phyloP scores from a whole-genome alignment of 208 protist genomes.

The Crithidia brevicula region DNA sequence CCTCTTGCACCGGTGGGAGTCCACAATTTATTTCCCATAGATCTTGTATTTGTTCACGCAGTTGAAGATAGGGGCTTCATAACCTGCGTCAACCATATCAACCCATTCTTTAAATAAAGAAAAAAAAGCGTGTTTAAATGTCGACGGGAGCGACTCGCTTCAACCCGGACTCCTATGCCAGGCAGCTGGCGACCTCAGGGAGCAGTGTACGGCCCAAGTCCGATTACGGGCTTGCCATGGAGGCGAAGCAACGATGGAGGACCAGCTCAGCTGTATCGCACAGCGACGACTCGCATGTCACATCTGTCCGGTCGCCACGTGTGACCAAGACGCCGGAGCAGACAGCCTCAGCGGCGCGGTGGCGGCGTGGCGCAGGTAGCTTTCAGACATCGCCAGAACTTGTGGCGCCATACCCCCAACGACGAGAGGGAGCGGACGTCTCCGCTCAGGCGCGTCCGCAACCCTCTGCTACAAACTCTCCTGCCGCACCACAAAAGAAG shows the following conservation, averaged over 20 bases:
- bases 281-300: neutral
- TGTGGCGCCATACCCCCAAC: too few species aligned
- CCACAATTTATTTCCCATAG: too few species aligned
- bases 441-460: too few species aligned
- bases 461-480: too few species aligned
- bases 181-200: neutral
- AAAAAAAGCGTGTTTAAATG: neutral
- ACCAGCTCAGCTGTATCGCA: neutral
- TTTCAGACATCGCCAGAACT: too few species aligned
- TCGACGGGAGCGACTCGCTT: neutral
- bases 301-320: neutral
- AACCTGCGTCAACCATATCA: too few species aligned
- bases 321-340: neutral
- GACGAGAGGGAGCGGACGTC: too few species aligned
- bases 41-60: too few species aligned
- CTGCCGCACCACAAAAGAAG: too few species aligned
- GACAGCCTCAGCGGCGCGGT: neutral
- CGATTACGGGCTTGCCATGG: conserved; percentile 15
- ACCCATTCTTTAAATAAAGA: too few species aligned
- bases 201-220: conserved; percentile 8
- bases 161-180: conserved; percentile 1
- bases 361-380: neutral
- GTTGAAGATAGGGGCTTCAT: too few species aligned
- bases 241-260: neutral
- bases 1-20: too few species aligned